Evolutionary conservation across 2,329 filamentous ascomycete genomes (phyloP).

Genomic region (Ceratocystis huliohia): DNA sequence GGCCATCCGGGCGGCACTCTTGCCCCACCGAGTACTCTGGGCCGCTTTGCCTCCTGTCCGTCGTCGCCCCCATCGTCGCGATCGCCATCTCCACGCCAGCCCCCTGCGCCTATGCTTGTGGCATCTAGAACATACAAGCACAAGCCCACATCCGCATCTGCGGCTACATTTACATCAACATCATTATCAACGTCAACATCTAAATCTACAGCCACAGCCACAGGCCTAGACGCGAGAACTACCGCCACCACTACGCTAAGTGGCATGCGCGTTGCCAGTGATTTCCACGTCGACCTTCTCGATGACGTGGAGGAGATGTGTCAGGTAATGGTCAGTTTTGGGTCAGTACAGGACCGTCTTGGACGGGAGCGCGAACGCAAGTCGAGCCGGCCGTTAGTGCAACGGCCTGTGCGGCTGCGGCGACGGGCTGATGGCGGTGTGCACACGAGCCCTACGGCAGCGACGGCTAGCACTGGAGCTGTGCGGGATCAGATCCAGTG

Average conservation of each 20-base stretch:
- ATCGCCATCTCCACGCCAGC: background rate
- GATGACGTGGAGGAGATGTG: conserved; percentile 4
- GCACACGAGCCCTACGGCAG: background rate
- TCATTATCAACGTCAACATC: too few relatives aligned
- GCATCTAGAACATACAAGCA: background rate
- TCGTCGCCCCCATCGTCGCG: background rate
- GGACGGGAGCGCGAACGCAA: background rate
- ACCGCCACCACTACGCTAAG: background rate
- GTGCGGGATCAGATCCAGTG: background rate
- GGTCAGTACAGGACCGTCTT: background rate
- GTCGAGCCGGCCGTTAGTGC: background rate
- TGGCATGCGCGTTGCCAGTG: background rate
- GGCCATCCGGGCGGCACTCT: background rate
- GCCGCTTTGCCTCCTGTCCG: background rate
- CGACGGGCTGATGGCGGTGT: background rate
- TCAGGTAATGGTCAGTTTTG: conserved; percentile 8
- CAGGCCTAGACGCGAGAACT: background rate
- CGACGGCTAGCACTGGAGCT: background rate
- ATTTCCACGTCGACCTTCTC: background rate
- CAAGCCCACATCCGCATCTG: too few relatives aligned
- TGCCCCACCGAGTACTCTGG: background rate
- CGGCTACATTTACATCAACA: too few relatives aligned
- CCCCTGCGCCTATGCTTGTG: background rate
- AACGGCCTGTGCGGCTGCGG: conserved; percentile 4
- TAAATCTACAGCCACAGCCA: background rate